Conservation (phyloP, 2,329 filamentous ascomycete genomes). For the Orbilia javanica region DNA sequence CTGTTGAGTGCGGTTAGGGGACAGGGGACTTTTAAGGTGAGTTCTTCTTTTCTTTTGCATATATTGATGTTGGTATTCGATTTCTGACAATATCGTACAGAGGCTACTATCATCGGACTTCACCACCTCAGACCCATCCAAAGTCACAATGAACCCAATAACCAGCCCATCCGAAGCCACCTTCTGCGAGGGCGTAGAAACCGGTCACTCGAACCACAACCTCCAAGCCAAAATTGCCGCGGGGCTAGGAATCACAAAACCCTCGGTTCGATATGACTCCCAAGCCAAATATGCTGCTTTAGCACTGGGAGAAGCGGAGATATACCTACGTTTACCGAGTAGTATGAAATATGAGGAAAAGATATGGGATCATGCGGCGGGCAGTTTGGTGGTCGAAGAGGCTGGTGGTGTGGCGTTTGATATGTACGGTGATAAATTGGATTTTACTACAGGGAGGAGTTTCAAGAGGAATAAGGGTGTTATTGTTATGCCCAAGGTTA, state of each 20-base stretch:
- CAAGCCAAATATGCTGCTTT: conserved; percentile 98
- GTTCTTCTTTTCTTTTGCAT: conserved; percentile 21
- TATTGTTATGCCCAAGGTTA: conserved; percentile 82
- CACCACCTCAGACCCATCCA: conserved; percentile 72
- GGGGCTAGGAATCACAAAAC: conserved; percentile 85
- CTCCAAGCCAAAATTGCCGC: conserved; percentile 87
- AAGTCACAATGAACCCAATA: conserved; percentile 80
- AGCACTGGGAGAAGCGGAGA: conserved; percentile 90
- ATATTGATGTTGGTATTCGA: conserved; percentile 1
- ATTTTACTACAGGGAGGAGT: conserved; percentile 89
- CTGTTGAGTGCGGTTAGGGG: conserved; percentile 87
- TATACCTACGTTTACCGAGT: conserved; percentile 90
- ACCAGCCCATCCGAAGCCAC: conserved; percentile 81
- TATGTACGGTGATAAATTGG: conserved; percentile 82
- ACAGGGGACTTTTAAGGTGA: conserved; percentile 76
- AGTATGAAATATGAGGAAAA: conserved; percentile 90
- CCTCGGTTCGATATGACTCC: conserved; percentile 95
- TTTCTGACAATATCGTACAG: conserved; percentile 22
- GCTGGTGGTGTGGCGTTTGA: conserved; percentile 94
- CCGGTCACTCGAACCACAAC: conserved; percentile 88
- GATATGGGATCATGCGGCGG: conserved; percentile 99
- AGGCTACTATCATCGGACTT: conserved; percentile 74
- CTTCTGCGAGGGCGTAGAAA: conserved; percentile 97
- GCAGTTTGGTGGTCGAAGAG: conserved; percentile 92
- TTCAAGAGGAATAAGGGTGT: conserved; percentile 92